phyloP scores from a whole-genome alignment of 805 yeast genomes.

The Priceomyces haplophilus region DNA sequence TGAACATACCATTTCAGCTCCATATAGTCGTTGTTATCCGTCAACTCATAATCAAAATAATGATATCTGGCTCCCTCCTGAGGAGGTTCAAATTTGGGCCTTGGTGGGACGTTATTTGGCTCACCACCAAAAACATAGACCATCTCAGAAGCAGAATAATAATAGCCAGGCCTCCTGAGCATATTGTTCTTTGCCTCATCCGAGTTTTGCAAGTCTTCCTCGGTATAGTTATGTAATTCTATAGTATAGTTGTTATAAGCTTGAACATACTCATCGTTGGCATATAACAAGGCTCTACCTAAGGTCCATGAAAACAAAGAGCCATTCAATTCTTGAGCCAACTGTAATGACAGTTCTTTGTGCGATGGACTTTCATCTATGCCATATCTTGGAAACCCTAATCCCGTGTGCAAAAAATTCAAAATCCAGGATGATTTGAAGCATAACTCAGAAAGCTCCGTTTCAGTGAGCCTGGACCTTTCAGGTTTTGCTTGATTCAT shows the following conservation, averaged over 20 bases:
- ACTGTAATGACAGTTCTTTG: constrained; percentile 34
- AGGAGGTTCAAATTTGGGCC: constrained; percentile 42
- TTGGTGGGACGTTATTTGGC: constrained; percentile 28
- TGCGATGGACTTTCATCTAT: constrained; percentile 29
- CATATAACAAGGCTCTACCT: constrained; percentile 61
- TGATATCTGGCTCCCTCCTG: constrained; percentile 14
- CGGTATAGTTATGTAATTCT: constrained; percentile 14
- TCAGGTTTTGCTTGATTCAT: constrained; percentile 27
- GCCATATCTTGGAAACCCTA: constrained; percentile 56
- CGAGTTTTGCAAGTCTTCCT: constrained; percentile 1
- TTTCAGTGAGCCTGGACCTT: constrained; percentile 32
- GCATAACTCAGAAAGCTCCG: constrained; percentile 52
- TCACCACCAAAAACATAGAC: constrained; percentile 56
- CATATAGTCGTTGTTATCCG: constrained; percentile 23
- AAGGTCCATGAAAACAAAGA: constrained; percentile 53
- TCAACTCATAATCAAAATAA: constrained; percentile 29
- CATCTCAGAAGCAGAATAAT: constrained; percentile 46
- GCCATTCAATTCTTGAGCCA: constrained; percentile 43
- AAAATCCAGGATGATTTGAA: constrained; percentile 61
- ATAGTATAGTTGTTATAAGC: constrained; percentile 35
- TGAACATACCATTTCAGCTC: constrained; percentile 43
- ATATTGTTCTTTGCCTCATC: background rate
- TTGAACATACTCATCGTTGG: constrained; percentile 50
- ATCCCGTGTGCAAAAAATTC: constrained; percentile 55
- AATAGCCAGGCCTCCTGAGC: constrained; percentile 43